Evolutionary conservation across 805 yeast species (phyloP), one percentile per base, ranked within the genome.

Genomic region (Candida chilensis): DNA sequence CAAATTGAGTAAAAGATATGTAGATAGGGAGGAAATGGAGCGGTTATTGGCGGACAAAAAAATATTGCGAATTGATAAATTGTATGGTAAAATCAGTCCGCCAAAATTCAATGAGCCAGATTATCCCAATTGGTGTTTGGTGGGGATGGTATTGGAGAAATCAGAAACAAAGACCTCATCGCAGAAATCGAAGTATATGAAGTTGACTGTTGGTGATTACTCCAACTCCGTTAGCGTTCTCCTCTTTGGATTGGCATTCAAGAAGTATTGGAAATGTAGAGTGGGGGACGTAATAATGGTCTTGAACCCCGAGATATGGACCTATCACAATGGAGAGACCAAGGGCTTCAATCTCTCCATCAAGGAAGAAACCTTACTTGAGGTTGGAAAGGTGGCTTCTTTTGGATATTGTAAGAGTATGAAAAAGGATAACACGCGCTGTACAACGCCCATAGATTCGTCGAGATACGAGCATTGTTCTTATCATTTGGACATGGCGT

Each of bases 201-300:
- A 69, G 33, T 33, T 87, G 14, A 67, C 71, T 2, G 42, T 90
- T 3, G 81, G 94, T 0, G 82, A 83, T 46, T 78, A 87, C 42
- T 63, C 63, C 31, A 68, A 67, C 30, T 69, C 71, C 3, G 50
- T 87, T 2, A 71, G 74, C 28, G 44, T 86, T 5, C 68, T 74
- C 33, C 48, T 88, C 3, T 78, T 81, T 46, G 87, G 78, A 1
- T 56, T 64, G 12, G 82, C 86, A 4, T 78, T 78, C 37, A 71
- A 73, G 15, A 72, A 70, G 44, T 81, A 74, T 50, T 84, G 84
- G 76, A 85, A 81, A 38, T 44, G 87, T 3, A 59, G 74, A 31
- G 62, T 74, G 1, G 96, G 97, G 1, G 86, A 82, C 36, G 52
- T 88, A 1, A 52, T 88, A 8, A 81, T 80, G 0, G 46, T 90